Evolutionary conservation across 2,329 filamentous ascomycete species (phyloP), one percentile per base, ranked within the genome.

Genomic region (Trichoderma hamatum): DNA sequence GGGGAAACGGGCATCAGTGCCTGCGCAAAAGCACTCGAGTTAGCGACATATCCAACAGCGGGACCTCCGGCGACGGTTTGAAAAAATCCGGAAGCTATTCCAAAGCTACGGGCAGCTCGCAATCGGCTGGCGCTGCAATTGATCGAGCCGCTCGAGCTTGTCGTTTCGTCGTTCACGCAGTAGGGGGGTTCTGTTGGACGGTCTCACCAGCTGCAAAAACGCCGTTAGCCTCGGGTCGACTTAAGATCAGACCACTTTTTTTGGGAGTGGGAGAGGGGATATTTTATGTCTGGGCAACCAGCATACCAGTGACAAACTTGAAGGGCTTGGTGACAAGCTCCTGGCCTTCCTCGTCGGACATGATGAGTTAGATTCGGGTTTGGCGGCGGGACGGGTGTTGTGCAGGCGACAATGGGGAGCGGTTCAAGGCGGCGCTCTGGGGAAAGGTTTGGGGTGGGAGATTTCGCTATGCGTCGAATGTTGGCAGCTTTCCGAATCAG

Each of bases 1-100:
- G 80, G 96, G 96, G 87, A 98, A 99, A 83, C 96, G 95, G 84
- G 96, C 96, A 82, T 99, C 96, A 86, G 96, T 97, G 87, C 96
- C 96, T 97, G 72, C 60, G 64, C 69, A 67, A 16, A 30, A 52
- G 67, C 49, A 52, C 24, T 60, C 36, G 14, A 56, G 61, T 59
- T 69, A 63, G 54, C 61, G 46, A 68, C 69, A 60, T 34, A 56
- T 69, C 39, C 65, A 21, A 54, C 32, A 60, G 46, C 52, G 43
- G 52, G 60, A 64, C 54, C 28, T 51, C 58, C 39, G 65, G 56
- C 65, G 65, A 68, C 65, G 32, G 32, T 21, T n/a, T n/a, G 16
- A 32, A 28, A 19, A 39, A 36, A n/a, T 43, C 39, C 19, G 39
- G 39, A 51, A 60, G 65, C 55, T 60, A 68, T 67, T 26, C 64